phyloP scores from a whole-genome alignment of 257 asterid species.

The Capsicum pubescens region DNA sequence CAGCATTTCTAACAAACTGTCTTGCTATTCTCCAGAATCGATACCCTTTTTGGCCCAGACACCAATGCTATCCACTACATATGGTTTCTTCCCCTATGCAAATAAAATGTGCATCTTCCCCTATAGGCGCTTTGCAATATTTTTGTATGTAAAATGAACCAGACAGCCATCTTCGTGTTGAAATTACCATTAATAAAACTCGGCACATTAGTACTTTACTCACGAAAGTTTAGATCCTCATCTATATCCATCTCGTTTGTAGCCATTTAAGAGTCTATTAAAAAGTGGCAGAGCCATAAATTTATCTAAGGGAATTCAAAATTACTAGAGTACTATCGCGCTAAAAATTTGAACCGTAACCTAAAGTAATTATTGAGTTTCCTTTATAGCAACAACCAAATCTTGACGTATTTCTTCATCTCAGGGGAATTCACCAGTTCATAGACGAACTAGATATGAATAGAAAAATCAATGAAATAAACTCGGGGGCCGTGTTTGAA shows the following conservation, averaged over 20 bases:
- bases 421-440: no score
- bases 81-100: conserved; percentile 23
- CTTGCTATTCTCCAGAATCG: conserved; percentile 15
- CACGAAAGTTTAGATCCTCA: background rate
- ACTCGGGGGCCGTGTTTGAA: no score
- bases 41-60: conserved; percentile 29
- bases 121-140: conserved; percentile 32
- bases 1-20: no score
- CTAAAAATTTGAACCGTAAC: background rate
- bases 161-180: conserved; percentile 4
- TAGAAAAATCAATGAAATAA: background rate
- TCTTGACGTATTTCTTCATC: background rate
- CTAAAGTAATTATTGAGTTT: background rate
- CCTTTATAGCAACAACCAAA: background rate
- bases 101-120: conserved; percentile 42
- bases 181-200: background rate
- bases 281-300: background rate
- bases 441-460: background rate
- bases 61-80: conserved; percentile 8
- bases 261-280: background rate
- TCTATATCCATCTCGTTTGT: background rate
- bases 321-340: background rate
- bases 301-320: background rate
- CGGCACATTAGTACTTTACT: background rate
- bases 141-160: conserved; percentile 38